phyloP scores from a whole-genome alignment of 2,329 filamentous ascomycete genomes.

The Aspergillus nomiae region DNA sequence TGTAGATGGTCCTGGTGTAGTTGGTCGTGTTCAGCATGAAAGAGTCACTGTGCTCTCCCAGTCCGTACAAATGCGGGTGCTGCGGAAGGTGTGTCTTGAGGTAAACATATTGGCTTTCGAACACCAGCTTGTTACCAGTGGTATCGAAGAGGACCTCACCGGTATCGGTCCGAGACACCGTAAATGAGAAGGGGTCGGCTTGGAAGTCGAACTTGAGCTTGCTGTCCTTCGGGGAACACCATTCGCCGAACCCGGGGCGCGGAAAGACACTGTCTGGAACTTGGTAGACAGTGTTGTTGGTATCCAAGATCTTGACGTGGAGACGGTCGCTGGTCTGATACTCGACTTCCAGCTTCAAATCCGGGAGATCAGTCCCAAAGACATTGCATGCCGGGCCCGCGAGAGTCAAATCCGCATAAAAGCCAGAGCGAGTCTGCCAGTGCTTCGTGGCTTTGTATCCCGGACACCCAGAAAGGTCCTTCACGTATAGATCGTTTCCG shows the following conservation, averaged over 20 bases:
- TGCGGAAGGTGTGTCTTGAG: conserved; percentile 66
- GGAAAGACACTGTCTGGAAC: neutral
- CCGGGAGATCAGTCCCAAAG: conserved; percentile 56
- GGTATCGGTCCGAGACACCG: conserved; percentile 40
- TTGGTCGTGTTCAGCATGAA: conserved; percentile 39
- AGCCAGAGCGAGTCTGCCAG: neutral
- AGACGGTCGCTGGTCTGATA: conserved; percentile 62
- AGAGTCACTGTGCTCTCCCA: conserved; percentile 75
- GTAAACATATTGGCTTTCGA: conserved; percentile 73
- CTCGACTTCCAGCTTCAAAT: conserved; percentile 56
- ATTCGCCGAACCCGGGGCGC: neutral
- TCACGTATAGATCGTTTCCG: neutral
- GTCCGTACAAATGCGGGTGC: conserved; percentile 72
- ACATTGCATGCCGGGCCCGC: conserved; percentile 64
- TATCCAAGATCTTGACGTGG: conserved; percentile 57
- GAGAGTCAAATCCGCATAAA: conserved; percentile 65
- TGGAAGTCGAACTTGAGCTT: neutral
- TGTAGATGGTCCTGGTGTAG: neutral
- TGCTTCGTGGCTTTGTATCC: neutral
- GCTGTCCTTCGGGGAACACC: neutral
- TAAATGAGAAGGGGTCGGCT: conserved; percentile 22
- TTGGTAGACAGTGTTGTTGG: neutral
- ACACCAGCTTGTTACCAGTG: conserved; percentile 63
- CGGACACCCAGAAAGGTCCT: neutral
- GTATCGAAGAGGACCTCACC: conserved; percentile 61